Percentiles rank a stretch among this genome's conserved stretches.
phyloP scores from a whole-genome alignment of 352 stramenopile species.

The Phytopythium chamaehyphon region DNA sequence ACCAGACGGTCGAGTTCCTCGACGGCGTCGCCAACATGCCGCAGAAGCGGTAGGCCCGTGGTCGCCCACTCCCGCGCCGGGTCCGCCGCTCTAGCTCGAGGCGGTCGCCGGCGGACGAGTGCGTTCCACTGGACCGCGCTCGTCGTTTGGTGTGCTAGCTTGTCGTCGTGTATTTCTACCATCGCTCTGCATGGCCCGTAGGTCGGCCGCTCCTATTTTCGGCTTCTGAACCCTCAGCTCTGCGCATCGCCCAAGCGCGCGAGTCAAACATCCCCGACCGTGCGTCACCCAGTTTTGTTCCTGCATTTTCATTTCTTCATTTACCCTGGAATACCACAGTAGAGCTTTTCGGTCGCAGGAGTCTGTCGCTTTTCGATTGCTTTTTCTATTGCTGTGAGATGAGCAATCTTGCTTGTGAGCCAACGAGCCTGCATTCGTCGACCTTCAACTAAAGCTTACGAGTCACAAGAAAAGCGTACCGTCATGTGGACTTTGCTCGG shows the following conservation, averaged over 20 bases:
- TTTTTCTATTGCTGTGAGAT: no score
- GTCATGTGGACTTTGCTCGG: no score
- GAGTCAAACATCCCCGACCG: no score
- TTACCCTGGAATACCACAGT: neutral
- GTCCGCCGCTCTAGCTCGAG: no score
- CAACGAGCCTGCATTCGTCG: no score
- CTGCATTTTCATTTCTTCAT: neutral
- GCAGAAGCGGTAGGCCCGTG: conserved; percentile 53
- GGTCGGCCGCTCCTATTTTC: neutral
- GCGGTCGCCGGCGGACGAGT: no score
- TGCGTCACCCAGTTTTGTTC: no score
- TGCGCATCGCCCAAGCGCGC: neutral
- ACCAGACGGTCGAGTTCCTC: conserved; percentile 82
- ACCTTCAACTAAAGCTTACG: no score
- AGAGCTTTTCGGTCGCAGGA: neutral
- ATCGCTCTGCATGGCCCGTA: neutral
- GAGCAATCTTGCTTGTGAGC: no score
- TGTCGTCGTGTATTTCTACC: conserved; percentile 4
- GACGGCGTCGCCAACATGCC: conserved; percentile 82
- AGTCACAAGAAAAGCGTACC: no score
- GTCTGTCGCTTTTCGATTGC: no score
- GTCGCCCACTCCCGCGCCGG: neutral
- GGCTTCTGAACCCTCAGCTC: neutral
- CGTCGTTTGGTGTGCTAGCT: conserved; percentile 3
- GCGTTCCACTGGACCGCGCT: neutral